Evolutionary conservation across 257 asterid genomes (phyloP), one percentile per base, ranked within the genome.

Genomic region (Henckelia pumila): DNA sequence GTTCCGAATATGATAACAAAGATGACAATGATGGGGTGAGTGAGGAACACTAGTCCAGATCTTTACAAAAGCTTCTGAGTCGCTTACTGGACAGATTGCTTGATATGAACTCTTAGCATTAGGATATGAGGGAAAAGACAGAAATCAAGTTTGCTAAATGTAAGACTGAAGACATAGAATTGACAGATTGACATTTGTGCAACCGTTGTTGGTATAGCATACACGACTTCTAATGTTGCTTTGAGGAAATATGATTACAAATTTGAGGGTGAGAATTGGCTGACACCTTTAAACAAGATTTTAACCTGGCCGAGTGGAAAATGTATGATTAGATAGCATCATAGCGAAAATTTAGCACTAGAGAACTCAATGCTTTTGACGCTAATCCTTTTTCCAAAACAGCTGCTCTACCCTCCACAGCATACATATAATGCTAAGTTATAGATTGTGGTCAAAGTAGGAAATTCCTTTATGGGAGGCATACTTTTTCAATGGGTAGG

Each of bases 211-310:
- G n/a, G 47, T 35, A 23, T 62, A 24, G 44, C 55, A 26, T 61
- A 64, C 61, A 25, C 22, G 26, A 49, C 59, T 70, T 65, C 63
- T 64, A 64, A 37, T 37, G 59, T 56, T 23, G 75, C 26, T 49
- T 67, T 20, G 9, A 21, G 40, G 67, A 32, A 26, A 32, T 61
- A 33, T 19, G 35, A 35, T 50, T 7, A 14, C 56, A 61, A 50
- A 35, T 70, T 60, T 29, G 63, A 33, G 56, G 56, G n/a, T 17
- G 66, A 67, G 16, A 72, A 72, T 57, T 6, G 17, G 21, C 49
- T 64, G 71, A 64, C 33, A 64, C 40, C 60, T 52, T 32, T n/a
- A 63, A 24, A 21, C 55, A 32, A 59, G 22, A 62, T 64, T 47
- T 33, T 4, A 24, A 26, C 69, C 49, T 73, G 44, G 37, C 25